Conservation (phyloP, 345 rosid species). For the Euclidium syriacum region DNA sequence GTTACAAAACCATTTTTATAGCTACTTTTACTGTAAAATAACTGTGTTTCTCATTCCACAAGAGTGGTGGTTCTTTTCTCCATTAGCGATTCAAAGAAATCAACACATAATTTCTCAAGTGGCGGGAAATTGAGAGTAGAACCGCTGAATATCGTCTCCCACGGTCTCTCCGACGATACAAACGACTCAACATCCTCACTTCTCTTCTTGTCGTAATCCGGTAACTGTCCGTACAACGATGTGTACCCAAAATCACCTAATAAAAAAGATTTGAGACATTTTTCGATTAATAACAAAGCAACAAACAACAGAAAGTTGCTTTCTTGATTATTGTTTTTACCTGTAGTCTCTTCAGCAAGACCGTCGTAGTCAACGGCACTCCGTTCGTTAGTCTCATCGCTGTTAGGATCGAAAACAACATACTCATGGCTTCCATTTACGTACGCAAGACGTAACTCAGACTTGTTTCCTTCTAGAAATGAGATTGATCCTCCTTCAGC, state of each 20-base stretch:
- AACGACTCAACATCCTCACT: constrained; percentile 16
- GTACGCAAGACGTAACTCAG: constrained; percentile 51
- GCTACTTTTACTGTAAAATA: no score
- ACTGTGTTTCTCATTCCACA: constrained; percentile 41
- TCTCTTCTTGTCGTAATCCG: constrained; percentile 42
- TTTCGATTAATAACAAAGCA: neutral
- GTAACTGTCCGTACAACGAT: constrained; percentile 71
- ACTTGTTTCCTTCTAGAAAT: constrained; percentile 48
- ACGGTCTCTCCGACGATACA: constrained; percentile 59
- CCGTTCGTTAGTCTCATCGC: constrained; percentile 47
- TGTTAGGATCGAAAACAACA: constrained; percentile 65
- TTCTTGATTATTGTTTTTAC: constrained; percentile 28
- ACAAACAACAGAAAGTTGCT: neutral
- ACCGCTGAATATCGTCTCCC: constrained; percentile 81
- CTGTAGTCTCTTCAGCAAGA: constrained; percentile 44
- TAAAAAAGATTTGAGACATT: neutral
- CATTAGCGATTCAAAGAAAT: constrained; percentile 70
- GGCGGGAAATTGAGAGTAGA: constrained; percentile 86
- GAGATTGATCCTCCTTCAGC: constrained; percentile 71
- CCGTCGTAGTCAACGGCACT: constrained; percentile 29
- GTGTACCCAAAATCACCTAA: constrained; percentile 59
- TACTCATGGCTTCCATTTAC: constrained; percentile 80
- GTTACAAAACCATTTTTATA: constrained; percentile 5
- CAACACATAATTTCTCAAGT: constrained; percentile 58
- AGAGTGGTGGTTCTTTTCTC: constrained; percentile 57